Evolutionary conservation across 495 filamentous ascomycete genomes (phyloP).

Genomic region (Aspergillus mulundensis): DNA sequence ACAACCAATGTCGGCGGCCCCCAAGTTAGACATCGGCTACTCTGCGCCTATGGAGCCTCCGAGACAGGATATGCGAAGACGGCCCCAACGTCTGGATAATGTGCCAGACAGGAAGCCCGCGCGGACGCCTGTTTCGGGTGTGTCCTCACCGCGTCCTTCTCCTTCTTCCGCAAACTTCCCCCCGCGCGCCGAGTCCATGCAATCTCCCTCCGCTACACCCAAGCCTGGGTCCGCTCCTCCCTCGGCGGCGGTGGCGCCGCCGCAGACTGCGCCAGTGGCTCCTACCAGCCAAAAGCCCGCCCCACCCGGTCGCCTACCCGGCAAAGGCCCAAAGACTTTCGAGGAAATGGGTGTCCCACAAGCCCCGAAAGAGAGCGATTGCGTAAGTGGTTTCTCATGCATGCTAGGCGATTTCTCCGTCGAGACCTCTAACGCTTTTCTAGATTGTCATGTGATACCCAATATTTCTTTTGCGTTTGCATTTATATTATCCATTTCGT

Average conservation of each 20-base stretch:
- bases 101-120: conserved; percentile 34
- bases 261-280: conserved; percentile 13
- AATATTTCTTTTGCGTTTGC: conserved; percentile 12
- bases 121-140: conserved; percentile 32
- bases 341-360: conserved; percentile 94
- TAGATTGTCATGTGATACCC: conserved; percentile 63
- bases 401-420: too few species aligned
- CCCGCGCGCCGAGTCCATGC: conserved; percentile 33
- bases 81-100: conserved; percentile 31
- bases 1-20: conserved; percentile 27
- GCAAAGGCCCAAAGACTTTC: conserved; percentile 91
- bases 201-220: conserved; percentile 29
- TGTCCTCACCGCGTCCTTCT: conserved; percentile 28
- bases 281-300: conserved; percentile 29
- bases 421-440: conserved; percentile 23
- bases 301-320: conserved; percentile 46
- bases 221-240: conserved; percentile 22
- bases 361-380: conserved; percentile 76
- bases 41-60: conserved; percentile 48
- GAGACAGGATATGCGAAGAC: conserved; percentile 27
- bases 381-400: conserved; percentile 57
- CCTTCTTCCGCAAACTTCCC: conserved; percentile 34
- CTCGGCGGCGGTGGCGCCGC: neutral
- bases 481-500: conserved; percentile 10
- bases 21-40: conserved; percentile 51